These are phyloP conservation scores for Blastobotrys elegans DNA, from an alignment of 1,139 yeast genomes.

Conservation along the genomic window DNA sequence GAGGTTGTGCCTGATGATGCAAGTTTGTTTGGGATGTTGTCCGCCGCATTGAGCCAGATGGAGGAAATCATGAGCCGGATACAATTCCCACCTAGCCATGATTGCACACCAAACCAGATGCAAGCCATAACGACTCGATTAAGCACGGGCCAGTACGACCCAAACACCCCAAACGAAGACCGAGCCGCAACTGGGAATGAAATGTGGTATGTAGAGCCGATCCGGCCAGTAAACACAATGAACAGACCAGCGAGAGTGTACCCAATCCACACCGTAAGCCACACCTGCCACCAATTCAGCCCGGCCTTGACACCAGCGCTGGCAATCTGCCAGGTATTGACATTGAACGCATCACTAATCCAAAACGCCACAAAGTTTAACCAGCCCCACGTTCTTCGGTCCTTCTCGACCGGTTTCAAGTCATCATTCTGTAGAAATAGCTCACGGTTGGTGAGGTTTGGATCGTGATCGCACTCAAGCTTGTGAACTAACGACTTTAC, in stretches of 20 bases:
- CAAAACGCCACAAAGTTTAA: conserved; percentile 72
- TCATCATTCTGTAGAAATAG: conserved; percentile 57
- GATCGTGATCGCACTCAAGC: conserved; percentile 23
- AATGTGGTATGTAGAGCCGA: conserved; percentile 37
- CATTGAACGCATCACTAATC: conserved; percentile 83
- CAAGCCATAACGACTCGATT: conserved; percentile 60
- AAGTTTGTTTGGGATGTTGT: conserved; percentile 41
- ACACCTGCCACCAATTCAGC: conserved; percentile 83
- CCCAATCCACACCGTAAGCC: conserved; percentile 72
- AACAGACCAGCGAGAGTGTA: conserved; percentile 32
- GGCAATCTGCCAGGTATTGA: conserved; percentile 89
- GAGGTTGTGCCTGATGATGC: conserved; percentile 53
- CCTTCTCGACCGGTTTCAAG: conserved; percentile 67
- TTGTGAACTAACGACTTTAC: background rate
- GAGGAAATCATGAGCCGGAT: conserved; percentile 51
- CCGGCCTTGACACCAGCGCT: conserved; percentile 73
- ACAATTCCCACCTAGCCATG: conserved; percentile 79
- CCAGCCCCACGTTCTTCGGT: conserved; percentile 72
- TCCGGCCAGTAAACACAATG: conserved; percentile 34
- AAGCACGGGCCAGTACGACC: conserved; percentile 37
- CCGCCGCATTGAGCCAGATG: conserved; percentile 39
- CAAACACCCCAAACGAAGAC: conserved; percentile 37
- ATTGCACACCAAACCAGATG: conserved; percentile 82
- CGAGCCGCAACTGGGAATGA: conserved; percentile 38
- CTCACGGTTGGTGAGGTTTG: conserved; percentile 20